These are phyloP conservation scores for Termitomyces sp. DNA, from an alignment of 768 basidiomycete genomes.

Conservation along the genomic window DNA sequence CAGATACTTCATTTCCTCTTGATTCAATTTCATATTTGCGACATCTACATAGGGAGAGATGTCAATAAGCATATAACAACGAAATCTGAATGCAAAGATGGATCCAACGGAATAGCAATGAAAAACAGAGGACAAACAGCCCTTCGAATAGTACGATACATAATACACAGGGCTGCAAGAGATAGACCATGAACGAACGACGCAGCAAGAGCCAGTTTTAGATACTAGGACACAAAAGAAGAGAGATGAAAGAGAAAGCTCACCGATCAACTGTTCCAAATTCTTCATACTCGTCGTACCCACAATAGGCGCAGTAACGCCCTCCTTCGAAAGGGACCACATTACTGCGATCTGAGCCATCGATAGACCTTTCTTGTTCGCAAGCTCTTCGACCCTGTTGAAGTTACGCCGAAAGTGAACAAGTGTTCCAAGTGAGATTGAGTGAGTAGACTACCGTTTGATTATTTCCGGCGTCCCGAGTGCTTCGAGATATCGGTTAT, in stretches of 20 bases:
- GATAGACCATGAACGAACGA: neutral
- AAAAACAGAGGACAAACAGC: neutral
- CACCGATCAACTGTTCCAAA: constrained; percentile 49
- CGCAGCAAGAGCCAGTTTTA: neutral
- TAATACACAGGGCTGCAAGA: neutral
- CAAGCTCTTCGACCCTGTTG: constrained; percentile 51
- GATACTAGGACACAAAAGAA: neutral
- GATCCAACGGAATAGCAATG: neutral
- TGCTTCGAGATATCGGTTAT: constrained; percentile 22
- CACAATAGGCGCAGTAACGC: constrained; percentile 57
- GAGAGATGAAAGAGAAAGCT: neutral
- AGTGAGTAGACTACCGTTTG: constrained; percentile 27
- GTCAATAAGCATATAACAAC: neutral
- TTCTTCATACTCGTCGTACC: constrained; percentile 52
- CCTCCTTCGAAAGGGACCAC: constrained; percentile 47
- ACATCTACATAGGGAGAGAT: constrained; percentile 26
- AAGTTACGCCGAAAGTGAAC: neutral
- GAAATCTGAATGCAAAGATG: neutral
- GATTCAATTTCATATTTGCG: constrained; percentile 45
- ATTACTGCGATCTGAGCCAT: constrained; percentile 60
- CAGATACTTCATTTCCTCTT: constrained; percentile 55
- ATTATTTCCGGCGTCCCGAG: constrained; percentile 32
- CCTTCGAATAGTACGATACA: neutral
- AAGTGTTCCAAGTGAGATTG: neutral
- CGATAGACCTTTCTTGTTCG: constrained; percentile 44